Conservation (phyloP, 2,329 filamentous ascomycete genomes). For the Ophiosphaerella korrae region DNA sequence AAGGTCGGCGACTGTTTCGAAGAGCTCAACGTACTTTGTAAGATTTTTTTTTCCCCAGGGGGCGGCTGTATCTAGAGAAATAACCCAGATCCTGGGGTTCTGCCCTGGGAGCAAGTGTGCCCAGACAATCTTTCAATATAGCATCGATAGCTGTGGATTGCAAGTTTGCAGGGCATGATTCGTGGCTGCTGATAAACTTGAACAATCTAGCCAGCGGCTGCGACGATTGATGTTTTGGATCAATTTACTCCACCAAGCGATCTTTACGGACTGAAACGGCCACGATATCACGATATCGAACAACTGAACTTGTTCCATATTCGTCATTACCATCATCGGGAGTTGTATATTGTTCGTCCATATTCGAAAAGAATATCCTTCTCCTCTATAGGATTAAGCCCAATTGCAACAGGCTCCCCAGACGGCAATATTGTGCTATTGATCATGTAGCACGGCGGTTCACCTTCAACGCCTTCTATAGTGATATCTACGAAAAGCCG, state of each 20-base stretch:
- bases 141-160: background rate
- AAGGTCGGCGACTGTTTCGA: background rate
- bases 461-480: constrained; percentile 8
- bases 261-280: constrained; percentile 1
- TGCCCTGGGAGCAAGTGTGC: background rate
- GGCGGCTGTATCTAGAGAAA: no score
- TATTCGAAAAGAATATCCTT: background rate
- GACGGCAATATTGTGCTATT: constrained; percentile 12
- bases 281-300: constrained; percentile 36
- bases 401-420: background rate
- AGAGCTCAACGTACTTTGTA: background rate
- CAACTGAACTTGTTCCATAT: constrained; percentile 22
- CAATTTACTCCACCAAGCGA: background rate
- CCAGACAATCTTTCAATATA: background rate
- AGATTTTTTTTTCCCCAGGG: no score
- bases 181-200: background rate
- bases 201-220: background rate
- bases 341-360: constrained; percentile 19
- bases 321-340: constrained; percentile 38
- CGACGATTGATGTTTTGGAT: background rate
- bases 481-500: constrained; percentile 22
- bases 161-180: background rate
- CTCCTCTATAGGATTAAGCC: no score
- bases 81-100: no score
- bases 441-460: constrained; percentile 1